Percentiles rank a stretch among this genome's conserved stretches.
phyloP scores from a whole-genome alignment of 1,284 basidiomycete genomes.

The Sporisorium iseilematis-ciliati region DNA sequence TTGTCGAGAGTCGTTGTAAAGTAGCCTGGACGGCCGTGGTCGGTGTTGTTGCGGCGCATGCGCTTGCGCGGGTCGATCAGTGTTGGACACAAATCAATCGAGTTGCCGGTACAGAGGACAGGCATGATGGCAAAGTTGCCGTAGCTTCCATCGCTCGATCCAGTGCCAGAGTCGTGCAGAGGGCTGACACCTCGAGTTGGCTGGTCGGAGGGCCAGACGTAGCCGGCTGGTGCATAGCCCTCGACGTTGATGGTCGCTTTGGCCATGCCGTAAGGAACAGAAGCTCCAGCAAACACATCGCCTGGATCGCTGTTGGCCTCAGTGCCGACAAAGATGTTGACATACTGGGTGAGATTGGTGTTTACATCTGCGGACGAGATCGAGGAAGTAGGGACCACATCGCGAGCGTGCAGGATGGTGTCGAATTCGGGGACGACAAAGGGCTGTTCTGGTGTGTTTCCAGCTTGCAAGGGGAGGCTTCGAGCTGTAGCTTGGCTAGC shows the following conservation, averaged over 20 bases:
- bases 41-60: slow-evolving; percentile 38
- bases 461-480: slow-evolving; percentile 3
- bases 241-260: slow-evolving; percentile 61
- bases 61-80: slow-evolving; percentile 54
- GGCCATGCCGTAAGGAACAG: slow-evolving; percentile 62
- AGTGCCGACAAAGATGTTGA: slow-evolving; percentile 49
- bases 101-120: slow-evolving; percentile 50
- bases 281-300: slow-evolving; percentile 57
- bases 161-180: slow-evolving; percentile 63
- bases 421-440: slow-evolving; percentile 6
- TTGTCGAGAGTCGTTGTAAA: slow-evolving; percentile 61
- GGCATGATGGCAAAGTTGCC: slow-evolving; percentile 64
- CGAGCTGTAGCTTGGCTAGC: slow-evolving; percentile 4
- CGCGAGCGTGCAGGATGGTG: slow-evolving; percentile 2
- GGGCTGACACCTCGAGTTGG: slow-evolving; percentile 56
- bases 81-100: slow-evolving; percentile 54
- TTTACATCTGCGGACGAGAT: background rate
- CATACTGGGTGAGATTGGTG: slow-evolving; percentile 32
- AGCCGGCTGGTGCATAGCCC: slow-evolving; percentile 59
- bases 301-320: slow-evolving; percentile 47
- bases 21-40: slow-evolving; percentile 58
- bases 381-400: background rate
- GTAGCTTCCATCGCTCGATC: slow-evolving; percentile 56
- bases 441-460: slow-evolving; percentile 18
- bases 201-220: slow-evolving; percentile 45